Evolutionary conservation across 2,329 filamentous ascomycete genomes (phyloP).

Genomic region (Colletotrichum sidae): DNA sequence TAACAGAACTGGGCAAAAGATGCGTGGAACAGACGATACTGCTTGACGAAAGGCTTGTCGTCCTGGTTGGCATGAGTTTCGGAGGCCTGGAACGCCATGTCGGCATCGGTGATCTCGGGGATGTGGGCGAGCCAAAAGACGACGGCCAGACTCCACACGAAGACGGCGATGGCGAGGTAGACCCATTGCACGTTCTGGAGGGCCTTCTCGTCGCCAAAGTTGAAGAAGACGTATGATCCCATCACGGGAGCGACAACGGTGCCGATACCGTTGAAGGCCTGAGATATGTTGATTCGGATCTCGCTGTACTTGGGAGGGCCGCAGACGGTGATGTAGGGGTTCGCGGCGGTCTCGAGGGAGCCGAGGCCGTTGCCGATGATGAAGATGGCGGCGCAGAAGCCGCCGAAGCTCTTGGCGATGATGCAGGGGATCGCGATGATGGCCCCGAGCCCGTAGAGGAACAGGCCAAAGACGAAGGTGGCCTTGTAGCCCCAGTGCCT

Average conservation of each 20-base stretch:
- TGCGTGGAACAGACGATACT: constrained; percentile 82
- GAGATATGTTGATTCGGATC: constrained; percentile 64
- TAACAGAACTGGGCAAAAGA: constrained; percentile 84
- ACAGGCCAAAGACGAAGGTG: constrained; percentile 65
- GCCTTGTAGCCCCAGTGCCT: constrained; percentile 56
- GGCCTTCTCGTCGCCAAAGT: constrained; percentile 52
- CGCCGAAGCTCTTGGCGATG: constrained; percentile 68
- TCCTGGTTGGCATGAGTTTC: constrained; percentile 48
- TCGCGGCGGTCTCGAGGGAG: constrained; percentile 81
- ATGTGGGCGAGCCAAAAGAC: constrained; percentile 76
- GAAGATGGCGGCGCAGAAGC: constrained; percentile 80
- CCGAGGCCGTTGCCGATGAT: constrained; percentile 80
- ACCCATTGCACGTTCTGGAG: constrained; percentile 81
- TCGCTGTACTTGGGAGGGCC: constrained; percentile 66
- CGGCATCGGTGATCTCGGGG: constrained; percentile 76
- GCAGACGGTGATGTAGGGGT: constrained; percentile 70
- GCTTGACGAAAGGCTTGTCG: constrained; percentile 72
- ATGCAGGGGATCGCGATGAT: constrained; percentile 60
- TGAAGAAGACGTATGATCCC: constrained; percentile 79
- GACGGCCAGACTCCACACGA: constrained; percentile 74
- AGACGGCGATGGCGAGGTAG: constrained; percentile 78
- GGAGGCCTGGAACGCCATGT: constrained; percentile 72
- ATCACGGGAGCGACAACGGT: constrained; percentile 75
- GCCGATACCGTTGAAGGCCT: constrained; percentile 66
- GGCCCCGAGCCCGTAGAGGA: constrained; percentile 74